Evolutionary conservation across 2,329 filamentous ascomycete species (phyloP).

Genomic region (Atkinsonella texensis): DNA sequence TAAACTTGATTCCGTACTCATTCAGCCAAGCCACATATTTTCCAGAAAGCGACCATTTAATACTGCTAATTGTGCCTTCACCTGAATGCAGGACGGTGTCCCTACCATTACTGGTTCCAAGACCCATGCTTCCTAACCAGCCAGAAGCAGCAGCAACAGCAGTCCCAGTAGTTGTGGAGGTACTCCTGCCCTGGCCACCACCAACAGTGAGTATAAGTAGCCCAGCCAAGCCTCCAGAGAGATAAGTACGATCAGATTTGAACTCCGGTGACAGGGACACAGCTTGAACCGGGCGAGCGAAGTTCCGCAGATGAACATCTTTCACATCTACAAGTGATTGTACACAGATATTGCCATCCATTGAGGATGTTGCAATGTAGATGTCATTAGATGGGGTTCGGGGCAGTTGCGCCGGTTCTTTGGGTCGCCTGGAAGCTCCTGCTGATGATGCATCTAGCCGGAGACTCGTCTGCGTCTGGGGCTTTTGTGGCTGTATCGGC

Average conservation of each 20-base stretch:
- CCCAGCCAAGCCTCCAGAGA: constrained; percentile 83
- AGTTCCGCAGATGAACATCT: constrained; percentile 86
- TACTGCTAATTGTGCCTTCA: constrained; percentile 79
- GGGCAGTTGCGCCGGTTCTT: constrained; percentile 46
- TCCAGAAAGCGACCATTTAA: constrained; percentile 89
- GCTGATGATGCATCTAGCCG: constrained; percentile 31
- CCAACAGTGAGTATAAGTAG: constrained; percentile 78
- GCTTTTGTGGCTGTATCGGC: constrained; percentile 24
- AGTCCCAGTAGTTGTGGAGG: constrained; percentile 76
- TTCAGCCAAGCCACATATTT: constrained; percentile 94
- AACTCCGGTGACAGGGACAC: constrained; percentile 93
- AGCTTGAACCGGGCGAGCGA: constrained; percentile 81
- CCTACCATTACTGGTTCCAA: constrained; percentile 66
- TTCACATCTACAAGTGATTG: constrained; percentile 77
- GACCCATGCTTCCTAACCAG: constrained; percentile 81
- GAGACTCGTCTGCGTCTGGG: constrained; percentile 18
- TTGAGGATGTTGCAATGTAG: constrained; percentile 83
- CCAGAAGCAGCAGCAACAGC: constrained; percentile 73
- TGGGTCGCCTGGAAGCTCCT: constrained; percentile 37
- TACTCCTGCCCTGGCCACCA: constrained; percentile 67
- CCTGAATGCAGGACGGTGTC: constrained; percentile 84
- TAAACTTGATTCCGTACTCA: constrained; percentile 94
- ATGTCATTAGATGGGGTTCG: constrained; percentile 80
- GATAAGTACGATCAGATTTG: constrained; percentile 75
- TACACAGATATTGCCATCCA: constrained; percentile 91